Conservation (phyloP, 371 early-diverging fungal genomes). For the Mucor mucedo region DNA sequence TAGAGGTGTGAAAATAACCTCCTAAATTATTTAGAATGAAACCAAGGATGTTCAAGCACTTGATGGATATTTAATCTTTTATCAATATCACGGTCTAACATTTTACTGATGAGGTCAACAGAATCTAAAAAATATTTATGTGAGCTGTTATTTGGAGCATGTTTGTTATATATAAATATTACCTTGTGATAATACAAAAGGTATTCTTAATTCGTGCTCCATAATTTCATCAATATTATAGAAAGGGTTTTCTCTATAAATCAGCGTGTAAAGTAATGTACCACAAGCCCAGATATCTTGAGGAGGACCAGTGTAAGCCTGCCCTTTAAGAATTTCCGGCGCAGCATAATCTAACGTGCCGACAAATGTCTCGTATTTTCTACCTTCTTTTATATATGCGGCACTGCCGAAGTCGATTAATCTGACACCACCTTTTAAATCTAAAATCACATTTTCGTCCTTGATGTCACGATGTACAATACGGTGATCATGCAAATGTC, state of each 20-base stretch:
- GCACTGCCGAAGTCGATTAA: constrained; percentile 76
- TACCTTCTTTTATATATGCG: constrained; percentile 59
- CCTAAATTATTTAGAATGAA: constrained; percentile 5
- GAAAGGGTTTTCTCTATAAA: constrained; percentile 48
- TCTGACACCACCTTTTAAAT: constrained; percentile 52
- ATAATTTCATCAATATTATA: constrained; percentile 30
- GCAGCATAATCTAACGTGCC: constrained; percentile 76
- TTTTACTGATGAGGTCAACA: constrained; percentile 56
- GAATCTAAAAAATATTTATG: constrained; percentile 47
- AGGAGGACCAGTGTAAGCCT: constrained; percentile 66
- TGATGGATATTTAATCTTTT: constrained; percentile 56
- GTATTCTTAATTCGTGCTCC: constrained; percentile 31
- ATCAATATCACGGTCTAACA: constrained; percentile 58
- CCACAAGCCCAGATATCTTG: constrained; percentile 87
- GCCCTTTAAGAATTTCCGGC: constrained; percentile 68
- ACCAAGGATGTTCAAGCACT: constrained; percentile 54
- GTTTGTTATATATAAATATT: constrained; percentile 28
- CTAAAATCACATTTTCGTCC: constrained; percentile 80
- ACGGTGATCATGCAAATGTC: constrained; percentile 68
- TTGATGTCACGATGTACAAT: constrained; percentile 85
- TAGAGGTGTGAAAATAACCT: neutral
- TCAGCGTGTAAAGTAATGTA: constrained; percentile 75
- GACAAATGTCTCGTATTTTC: constrained; percentile 66
- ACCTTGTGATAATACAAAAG: constrained; percentile 21
- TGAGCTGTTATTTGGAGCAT: constrained; percentile 23